Evolutionary conservation across 2,329 filamentous ascomycete genomes (phyloP).

Genomic region (Ceratocystis papillata): DNA sequence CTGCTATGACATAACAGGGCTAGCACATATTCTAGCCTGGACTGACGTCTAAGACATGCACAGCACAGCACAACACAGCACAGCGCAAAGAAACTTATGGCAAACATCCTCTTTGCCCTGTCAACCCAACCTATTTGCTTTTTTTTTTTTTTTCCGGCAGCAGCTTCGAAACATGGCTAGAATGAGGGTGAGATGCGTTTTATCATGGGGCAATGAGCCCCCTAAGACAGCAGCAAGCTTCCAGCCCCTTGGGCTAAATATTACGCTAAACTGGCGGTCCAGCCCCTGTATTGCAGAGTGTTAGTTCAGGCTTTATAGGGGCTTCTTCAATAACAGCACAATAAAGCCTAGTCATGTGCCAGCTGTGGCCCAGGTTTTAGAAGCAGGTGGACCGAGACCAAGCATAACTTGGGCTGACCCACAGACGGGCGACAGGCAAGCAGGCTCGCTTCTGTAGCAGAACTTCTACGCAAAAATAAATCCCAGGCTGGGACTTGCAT

Average conservation of each 20-base stretch:
- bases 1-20: not conserved
- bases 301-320: not conserved
- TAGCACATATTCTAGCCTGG: not conserved
- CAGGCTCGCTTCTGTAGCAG: too few relatives aligned
- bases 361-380: too few relatives aligned
- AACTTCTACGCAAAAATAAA: too few relatives aligned
- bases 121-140: too few relatives aligned
- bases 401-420: too few relatives aligned
- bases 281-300: not conserved
- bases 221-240: not conserved
- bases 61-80: not conserved
- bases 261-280: not conserved
- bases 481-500: too few relatives aligned
- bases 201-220: not conserved
- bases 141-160: not conserved
- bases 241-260: not conserved
- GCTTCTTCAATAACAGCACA: too few relatives aligned
- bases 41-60: not conserved
- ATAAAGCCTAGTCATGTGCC: too few relatives aligned
- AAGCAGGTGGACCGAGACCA: too few relatives aligned
- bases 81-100: not conserved
- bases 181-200: not conserved
- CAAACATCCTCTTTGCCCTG: not conserved
- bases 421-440: too few relatives aligned
- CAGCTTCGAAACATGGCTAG: too few relatives aligned